Percentiles rank a stretch among this genome's conserved stretches.
Evolutionary conservation across 768 basidiomycete genomes (phyloP).

Genomic region (Trametes coccinea): DNA sequence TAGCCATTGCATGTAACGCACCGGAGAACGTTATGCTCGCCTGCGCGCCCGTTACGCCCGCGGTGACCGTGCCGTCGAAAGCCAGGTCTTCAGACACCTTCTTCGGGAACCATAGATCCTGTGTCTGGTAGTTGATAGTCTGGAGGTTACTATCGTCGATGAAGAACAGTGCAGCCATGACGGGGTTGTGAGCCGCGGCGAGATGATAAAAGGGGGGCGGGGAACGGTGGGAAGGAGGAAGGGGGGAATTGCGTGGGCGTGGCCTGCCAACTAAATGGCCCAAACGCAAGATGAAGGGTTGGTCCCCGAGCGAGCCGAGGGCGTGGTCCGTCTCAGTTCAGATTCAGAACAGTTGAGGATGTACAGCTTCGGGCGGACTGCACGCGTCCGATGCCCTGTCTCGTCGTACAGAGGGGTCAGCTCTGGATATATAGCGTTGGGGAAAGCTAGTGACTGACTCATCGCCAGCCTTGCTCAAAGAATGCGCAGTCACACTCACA

Average conservation of each 20-base stretch:
- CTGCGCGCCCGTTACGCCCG: slow-evolving; percentile 7
- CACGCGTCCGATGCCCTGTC: background rate
- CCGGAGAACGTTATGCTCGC: slow-evolving; percentile 11
- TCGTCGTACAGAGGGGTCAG: background rate
- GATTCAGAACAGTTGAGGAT: background rate
- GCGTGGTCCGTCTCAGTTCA: background rate
- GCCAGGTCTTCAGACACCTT: background rate
- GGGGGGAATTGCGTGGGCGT: background rate
- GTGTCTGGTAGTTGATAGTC: slow-evolving; percentile 12
- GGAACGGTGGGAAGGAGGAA: background rate
- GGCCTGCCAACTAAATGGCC: background rate
- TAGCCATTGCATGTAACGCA: background rate
- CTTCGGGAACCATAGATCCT: background rate
- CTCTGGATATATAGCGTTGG: background rate
- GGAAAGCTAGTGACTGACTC: too few species aligned
- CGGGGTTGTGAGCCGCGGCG: background rate
- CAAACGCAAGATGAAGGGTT: background rate
- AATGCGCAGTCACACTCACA: too few species aligned
- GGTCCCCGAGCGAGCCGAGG: slow-evolving; percentile 5
- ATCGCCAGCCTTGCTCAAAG: too few species aligned
- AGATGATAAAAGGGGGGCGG: background rate
- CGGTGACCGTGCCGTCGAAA: slow-evolving; percentile 6
- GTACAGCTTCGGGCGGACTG: slow-evolving; percentile 1
- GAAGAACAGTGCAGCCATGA: slow-evolving; percentile 7
- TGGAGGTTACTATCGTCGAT: slow-evolving; percentile 10